Evolutionary conservation across 176 grass and related monocot genomes (phyloP), one percentile per base, ranked within the genome.

Genomic region (Miscanthus lutarioriparius): DNA sequence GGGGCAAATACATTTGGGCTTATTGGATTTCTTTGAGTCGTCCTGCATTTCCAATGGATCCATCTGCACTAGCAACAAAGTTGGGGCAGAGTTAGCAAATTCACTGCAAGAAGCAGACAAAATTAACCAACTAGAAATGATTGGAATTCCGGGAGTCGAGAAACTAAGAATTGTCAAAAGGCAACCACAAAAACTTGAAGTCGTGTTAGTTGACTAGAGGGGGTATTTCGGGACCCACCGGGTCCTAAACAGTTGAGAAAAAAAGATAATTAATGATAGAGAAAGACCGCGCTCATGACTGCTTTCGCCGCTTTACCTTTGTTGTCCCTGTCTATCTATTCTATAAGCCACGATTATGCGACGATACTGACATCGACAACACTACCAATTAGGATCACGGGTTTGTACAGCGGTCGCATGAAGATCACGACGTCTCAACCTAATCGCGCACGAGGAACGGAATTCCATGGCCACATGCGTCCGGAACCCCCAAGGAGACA

Each of bases 1-100:
- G 28, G 38, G 44, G 59, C 3, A 6, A 53, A 25, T 89, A 97
- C 95, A 94, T 90, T 88, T 92, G 65, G 95, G 95, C 63, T 80
- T 93, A 44, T 94, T 97, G 75, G 88, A 88, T 49, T 81, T 80
- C 68, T 44, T 84, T 0, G 67, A 47, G 71, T 80, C 82, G 10
- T 47, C 78, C 5, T 68, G 89, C 25, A 16, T 32, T 16, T 80
- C 68, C 25, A 79, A 75, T 82, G 77, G 66, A 82, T 76, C 82
- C 92, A 94, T 94, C 77, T 76, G 76, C 39, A 8, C 3, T 32
- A 62, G 39, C 28, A 87, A 69, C 7, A 64, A 70, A 62, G 58
- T 41, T 23, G 62, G 62, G 43, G 1, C 0, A 45, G 36, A 13
- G 6, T 9, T 64, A 59, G 22, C 8, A 75, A 51, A 27, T 13